Evolutionary conservation across 352 stramenopile genomes (phyloP), one percentile per base, ranked within the genome.

Genomic region (Hyaloperonospora brassicae): DNA sequence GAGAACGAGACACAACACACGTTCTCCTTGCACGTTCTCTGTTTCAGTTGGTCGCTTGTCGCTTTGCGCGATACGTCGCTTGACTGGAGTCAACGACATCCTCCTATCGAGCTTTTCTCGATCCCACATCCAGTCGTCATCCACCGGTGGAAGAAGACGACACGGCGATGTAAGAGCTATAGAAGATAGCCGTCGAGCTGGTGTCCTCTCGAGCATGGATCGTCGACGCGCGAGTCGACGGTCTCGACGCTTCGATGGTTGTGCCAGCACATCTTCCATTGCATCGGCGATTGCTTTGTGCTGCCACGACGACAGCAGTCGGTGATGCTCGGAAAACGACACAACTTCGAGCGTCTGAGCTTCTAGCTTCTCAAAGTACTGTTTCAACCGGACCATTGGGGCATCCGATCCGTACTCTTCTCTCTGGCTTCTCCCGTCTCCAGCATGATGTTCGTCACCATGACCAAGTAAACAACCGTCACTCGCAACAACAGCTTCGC

Each of bases 241-340:
- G 17, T 83, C 71, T 50, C 83, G 78, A 45, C 79, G 70, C 36
- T 72, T 31, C 2, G 79, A 91, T 31, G 76, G 69, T 31, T 83
- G 66, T 13, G 81, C 76, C 22, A 91, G 59, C 38, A 85, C 61
- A 34, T 79, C 66, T 50, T 91, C 81, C 74, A 91, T 88, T 2
- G 81, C 81, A 39, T 89, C 73, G 23, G 81, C 77, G 46, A 91
- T 87, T 35, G 73, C 64, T 52, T 72, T 69, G 56, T 88, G 81
- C 21, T 73, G 72, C 12, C 60, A 64, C 6, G 77, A 86, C 23
- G 79, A 87, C 34, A 91, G 62, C 27, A 86, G 42, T 3, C 71
- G 66, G 27, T 86, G 68, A 51, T 86, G 75, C 49, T 87, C 76
- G 0, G 64, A 68, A 36, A 75, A 71, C 14, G 81, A 83, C 1